Conservation (phyloP, 805 yeast species). For the Myxozyma nipponensis region DNA sequence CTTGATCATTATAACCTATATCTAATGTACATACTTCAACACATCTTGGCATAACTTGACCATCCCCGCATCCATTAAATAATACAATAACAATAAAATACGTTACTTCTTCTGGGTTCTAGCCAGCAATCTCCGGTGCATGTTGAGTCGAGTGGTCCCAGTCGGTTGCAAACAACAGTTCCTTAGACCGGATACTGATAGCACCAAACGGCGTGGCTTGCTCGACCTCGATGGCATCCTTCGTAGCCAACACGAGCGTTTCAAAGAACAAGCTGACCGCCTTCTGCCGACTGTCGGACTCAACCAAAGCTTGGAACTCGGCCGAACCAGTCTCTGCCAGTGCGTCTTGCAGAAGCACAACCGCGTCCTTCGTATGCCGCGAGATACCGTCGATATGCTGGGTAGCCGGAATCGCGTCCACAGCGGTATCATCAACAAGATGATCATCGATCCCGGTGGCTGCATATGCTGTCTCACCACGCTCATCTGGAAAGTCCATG, state of each 20-base stretch:
- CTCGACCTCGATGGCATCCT: conserved; percentile 60
- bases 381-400: conserved; percentile 38
- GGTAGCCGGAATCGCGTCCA: conserved; percentile 9
- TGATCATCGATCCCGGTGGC: not conserved
- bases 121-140: not conserved
- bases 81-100: not conserved
- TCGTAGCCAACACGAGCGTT: conserved; percentile 72
- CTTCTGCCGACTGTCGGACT: conserved; percentile 44
- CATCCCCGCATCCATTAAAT: not conserved
- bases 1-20: not conserved
- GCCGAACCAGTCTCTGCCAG: conserved; percentile 31
- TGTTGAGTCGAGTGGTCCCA: conserved; percentile 12
- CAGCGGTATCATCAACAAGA: conserved; percentile 11
- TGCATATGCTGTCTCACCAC: not conserved
- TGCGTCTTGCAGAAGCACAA: conserved; percentile 43
- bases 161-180: conserved; percentile 37
- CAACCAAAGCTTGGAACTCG: conserved; percentile 33
- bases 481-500: conserved; percentile 8
- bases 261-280: conserved; percentile 78
- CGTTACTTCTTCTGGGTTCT: not conserved
- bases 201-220: conserved; percentile 62
- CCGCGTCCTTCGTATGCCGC: conserved; percentile 46
- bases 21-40: not conserved
- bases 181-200: conserved; percentile 50
- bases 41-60: not conserved